Percentiles rank a stretch among this genome's conserved stretches.
Evolutionary conservation across 2,329 filamentous ascomycete genomes (phyloP).

Genomic region (Aspergillus fijiensis): DNA sequence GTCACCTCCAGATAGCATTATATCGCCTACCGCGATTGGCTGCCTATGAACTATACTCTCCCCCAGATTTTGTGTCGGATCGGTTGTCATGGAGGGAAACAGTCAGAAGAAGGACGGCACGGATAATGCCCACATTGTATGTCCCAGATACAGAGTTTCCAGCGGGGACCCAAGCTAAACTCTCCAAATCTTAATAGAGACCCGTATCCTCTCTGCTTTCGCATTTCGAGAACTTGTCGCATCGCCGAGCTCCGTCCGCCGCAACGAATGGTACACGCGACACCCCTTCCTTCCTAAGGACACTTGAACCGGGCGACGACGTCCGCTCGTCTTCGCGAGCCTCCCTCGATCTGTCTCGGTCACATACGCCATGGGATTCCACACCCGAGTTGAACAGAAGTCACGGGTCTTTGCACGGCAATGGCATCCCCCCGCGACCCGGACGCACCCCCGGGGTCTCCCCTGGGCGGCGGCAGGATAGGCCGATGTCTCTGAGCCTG

Average conservation of each 20-base stretch:
- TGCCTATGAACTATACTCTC: conserved; percentile 32
- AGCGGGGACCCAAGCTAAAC: background rate
- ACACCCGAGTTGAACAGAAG: conserved; percentile 23
- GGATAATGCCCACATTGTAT: conserved; percentile 40
- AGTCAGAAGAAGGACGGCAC: conserved; percentile 34
- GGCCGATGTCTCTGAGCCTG: conserved; percentile 47
- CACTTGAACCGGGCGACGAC: conserved; percentile 35
- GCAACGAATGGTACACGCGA: conserved; percentile 30
- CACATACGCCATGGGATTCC: conserved; percentile 40
- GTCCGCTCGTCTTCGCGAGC: conserved; percentile 32
- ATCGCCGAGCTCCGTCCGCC: conserved; percentile 33
- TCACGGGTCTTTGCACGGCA: conserved; percentile 22
- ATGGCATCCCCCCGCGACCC: conserved; percentile 27
- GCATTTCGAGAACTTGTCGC: conserved; percentile 50
- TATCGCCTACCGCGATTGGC: conserved; percentile 7
- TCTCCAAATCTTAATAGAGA: conserved; percentile 30
- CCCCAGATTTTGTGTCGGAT: conserved; percentile 24
- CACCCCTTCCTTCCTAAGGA: conserved; percentile 29
- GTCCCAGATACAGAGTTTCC: conserved; percentile 7
- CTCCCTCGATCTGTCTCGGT: conserved; percentile 45
- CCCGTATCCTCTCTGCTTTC: conserved; percentile 51
- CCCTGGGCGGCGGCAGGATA: conserved; percentile 61
- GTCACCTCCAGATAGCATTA: background rate
- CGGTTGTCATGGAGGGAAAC: conserved; percentile 37
- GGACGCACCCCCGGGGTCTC: conserved; percentile 52